Evolutionary conservation across 345 rosid species (phyloP), one percentile per base, ranked within the genome.

Genomic region (Salix caprea): DNA sequence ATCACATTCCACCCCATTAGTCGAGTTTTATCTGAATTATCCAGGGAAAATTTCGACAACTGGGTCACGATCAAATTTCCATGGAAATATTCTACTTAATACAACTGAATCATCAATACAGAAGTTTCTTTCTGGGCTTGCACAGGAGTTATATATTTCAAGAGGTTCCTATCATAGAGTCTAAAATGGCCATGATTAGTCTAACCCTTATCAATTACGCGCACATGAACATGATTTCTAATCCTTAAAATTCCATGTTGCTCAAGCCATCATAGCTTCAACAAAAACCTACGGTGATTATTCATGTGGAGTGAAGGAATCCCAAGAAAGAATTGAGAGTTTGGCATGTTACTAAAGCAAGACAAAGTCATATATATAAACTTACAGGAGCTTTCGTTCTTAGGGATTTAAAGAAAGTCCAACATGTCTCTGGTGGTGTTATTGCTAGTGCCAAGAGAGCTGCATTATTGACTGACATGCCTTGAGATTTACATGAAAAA

Each of bases 261-360:
- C 15, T 54, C 68, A 26, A 44, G 69, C 77, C 26, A 67, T 73
- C 67, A 67, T 69, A 54, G 64, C 66, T 73, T 54, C 10, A 58
- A 62, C 66, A 40, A 42, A 40, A 48, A 12, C 5, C 65, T 36
- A 14, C 24, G 37, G 79, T 73, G 69, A 72, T 67, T 67, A 69
- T 77, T 73, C 28, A 40, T n/a, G 73, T 62, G 73, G 84, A 83
- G 71, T 58, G 82, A 74, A 74, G 74, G 78, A 79, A 74, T 72
- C 76, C 80, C 80, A 65, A 65, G 69, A 76, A 79, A 79, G 76
- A 83, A 87, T 85, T 77, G 74, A 70, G 83, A 83, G 90, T 85
- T 94, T 84, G 86, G 91, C 92, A 94, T 92, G 91, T 87, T 91
- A 87, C 87, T 86, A 87, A 88, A 90, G 95, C 85, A 84, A 89